phyloP scores from a whole-genome alignment of 805 yeast species.

The Candida methanosorbosa region DNA sequence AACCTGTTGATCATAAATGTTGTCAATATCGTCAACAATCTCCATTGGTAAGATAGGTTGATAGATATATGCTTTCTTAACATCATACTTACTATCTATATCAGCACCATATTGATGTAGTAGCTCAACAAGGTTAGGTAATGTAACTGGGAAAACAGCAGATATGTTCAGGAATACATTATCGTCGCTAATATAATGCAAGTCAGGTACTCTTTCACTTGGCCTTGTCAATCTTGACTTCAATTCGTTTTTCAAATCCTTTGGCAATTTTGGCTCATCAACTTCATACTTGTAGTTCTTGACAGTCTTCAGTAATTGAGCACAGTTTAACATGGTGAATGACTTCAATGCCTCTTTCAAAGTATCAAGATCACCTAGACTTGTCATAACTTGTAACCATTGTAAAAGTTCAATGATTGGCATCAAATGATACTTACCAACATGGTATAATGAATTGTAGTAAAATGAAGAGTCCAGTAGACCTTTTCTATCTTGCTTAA shows the following conservation, averaged over 20 bases:
- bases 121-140: slow-evolving; percentile 72
- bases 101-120: slow-evolving; percentile 73
- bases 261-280: slow-evolving; percentile 61
- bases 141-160: slow-evolving; percentile 43
- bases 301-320: slow-evolving; percentile 60
- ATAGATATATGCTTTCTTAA: slow-evolving; percentile 42
- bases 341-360: slow-evolving; percentile 44
- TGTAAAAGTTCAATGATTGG: slow-evolving; percentile 77
- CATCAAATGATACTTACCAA: slow-evolving; percentile 58
- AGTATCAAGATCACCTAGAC: slow-evolving; percentile 56
- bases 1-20: slow-evolving; percentile 39
- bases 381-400: slow-evolving; percentile 83
- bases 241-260: slow-evolving; percentile 36
- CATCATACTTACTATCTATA: slow-evolving; percentile 45
- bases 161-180: slow-evolving; percentile 43
- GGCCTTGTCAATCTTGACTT: slow-evolving; percentile 13
- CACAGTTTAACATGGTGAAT: slow-evolving; percentile 52
- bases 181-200: slow-evolving; percentile 13
- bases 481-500: slow-evolving; percentile 21
- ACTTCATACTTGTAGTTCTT: slow-evolving; percentile 81
- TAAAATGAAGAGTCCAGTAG: slow-evolving; percentile 48
- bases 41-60: slow-evolving; percentile 70
- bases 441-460: slow-evolving; percentile 54
- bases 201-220: slow-evolving; percentile 8
- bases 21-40: slow-evolving; percentile 65